Base-by-base conservation (phyloP, 2,329 filamentous ascomycete genomes). In the Epichloe glyceriae region DNA sequence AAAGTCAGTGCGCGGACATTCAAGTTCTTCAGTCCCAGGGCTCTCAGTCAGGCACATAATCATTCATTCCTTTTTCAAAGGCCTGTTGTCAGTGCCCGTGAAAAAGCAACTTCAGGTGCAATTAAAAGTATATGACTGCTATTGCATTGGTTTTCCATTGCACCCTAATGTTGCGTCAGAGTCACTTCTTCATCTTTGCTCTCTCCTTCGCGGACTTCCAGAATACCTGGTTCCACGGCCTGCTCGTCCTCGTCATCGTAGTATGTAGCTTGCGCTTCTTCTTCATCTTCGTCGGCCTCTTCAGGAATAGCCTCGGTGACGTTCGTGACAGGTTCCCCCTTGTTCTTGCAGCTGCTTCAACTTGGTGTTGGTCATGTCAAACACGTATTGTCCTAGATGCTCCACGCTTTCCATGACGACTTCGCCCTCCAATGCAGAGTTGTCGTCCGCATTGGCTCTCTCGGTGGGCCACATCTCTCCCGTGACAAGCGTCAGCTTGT, bases 361-460 rank as follows among this genome's bases (percentile, higher is more conserved):
- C 61, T 68, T 74, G 1, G 76, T 79, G 45, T 85, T 79, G 3
- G 89, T 95, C 88, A 98, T 98, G 67, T 98, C 88, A 64, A 81
- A 95, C 20, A 98, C 91, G 66, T 96, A 98, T 68, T 95, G 86
- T 0, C 93, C 93, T 37, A 98, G 68, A 70, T 98, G 93, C 71
- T 98, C 91, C 1, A 97, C 83, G 35, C 86, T 80, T 60, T 91
- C 86, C 87, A 98, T 97, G 19, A 80, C 74, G 1, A 82, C 83
- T 59, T 79, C 76, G 12, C 76, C 76, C 2, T 73, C 69, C 6
- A 79, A 70, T 6, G 71, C 62, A 6, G 56, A 56, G 4, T 60
- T 60, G 45, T 74, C 73, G 5, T 70, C 70, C 2, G 66, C 61
- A 11, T 71, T 64, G 4, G 69, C 61, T 43, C 87, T 74, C 50